Evolutionary conservation across 176 grass and related monocot species (phyloP).

Genomic region (Oryza australiensis): DNA sequence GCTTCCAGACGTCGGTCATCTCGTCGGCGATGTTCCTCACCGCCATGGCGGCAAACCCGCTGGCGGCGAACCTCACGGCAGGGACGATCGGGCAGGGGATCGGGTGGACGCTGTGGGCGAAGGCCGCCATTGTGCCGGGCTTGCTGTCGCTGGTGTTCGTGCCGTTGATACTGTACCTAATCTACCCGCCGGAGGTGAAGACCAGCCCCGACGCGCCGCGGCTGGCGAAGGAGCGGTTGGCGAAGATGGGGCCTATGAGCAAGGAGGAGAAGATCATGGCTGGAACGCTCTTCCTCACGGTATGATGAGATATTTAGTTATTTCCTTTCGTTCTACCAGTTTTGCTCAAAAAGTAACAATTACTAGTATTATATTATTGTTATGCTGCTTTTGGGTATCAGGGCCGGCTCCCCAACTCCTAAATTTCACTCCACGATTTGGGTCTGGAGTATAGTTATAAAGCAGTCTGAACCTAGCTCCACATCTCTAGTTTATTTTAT

Average conservation of each 20-base stretch:
- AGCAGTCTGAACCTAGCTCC: too few relatives aligned
- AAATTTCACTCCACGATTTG: too few relatives aligned
- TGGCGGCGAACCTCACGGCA: conserved; percentile 79
- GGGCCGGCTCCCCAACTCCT: too few relatives aligned
- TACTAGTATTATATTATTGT: conserved; percentile 9
- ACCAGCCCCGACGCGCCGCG: conserved; percentile 80
- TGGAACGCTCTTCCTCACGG: conserved; percentile 78
- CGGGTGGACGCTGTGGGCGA: conserved; percentile 96
- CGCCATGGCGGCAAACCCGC: conserved; percentile 87
- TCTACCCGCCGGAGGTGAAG: conserved; percentile 92
- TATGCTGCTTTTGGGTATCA: background rate
- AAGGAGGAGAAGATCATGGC: conserved; percentile 86
- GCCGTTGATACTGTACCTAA: conserved; percentile 75
- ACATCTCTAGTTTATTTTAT: too few relatives aligned
- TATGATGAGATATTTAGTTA: conserved; percentile 28
- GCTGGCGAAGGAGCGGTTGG: conserved; percentile 77
- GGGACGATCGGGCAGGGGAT: conserved; percentile 69
- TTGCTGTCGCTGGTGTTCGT: conserved; percentile 75
- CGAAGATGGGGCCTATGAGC: conserved; percentile 89
- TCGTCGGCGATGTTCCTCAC: conserved; percentile 98
- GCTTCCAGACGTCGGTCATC: conserved; percentile 92
- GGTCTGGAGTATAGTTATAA: too few relatives aligned
- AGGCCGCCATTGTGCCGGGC: conserved; percentile 83
- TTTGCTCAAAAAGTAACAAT: background rate
- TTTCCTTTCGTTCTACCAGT: background rate